Base-by-base conservation (phyloP, 129 eudicot species). In the Artemisia argyi region DNA sequence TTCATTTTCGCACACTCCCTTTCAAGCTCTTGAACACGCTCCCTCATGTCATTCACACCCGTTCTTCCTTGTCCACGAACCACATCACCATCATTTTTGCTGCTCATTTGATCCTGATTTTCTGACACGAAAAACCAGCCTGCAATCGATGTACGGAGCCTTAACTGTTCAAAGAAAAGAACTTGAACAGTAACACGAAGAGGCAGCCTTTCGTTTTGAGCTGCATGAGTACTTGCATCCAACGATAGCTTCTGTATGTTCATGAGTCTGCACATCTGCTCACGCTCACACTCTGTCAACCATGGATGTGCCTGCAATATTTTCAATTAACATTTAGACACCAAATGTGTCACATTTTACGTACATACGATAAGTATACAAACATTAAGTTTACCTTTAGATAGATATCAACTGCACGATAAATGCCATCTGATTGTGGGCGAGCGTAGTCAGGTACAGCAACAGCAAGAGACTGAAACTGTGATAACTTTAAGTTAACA, bases 381-480 rank as follows among this genome's bases (percentile, higher is more conserved):
- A 35, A 70, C 35, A 5, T 18, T 35, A 2, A 35, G 57, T 1
- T 28, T 83, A 83, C 87, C 84, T 83, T 93, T 74, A 93, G 70
- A 65, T 71, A 93, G 42, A 93, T 78, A 69, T 89, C 98, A 22
- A 85, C 75, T 5, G 98, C 98, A 12, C 86, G 92, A 78, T 93
- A 93, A 57, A 89, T 83, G 42, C 90, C 90, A 74, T 93, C 98
- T 7, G 84, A 80, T 15, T 84, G 81, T 12, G 95, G 87, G 71
- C 96, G 84, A 13, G 96, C 95, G 53, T 89, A 87, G 47, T 93
- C 98, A 22, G 98, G 98, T 18, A 93, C 58, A 30, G 90, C 86
- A 32, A 82, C 83, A 56, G 90, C 96, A 47, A 93, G 87, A 48
- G 90, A 63, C 55, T 82, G 91, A 62, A 93, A 93, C 11, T 87